Conservation (phyloP, 768 basidiomycete species). For the Amanita fuliginea region DNA sequence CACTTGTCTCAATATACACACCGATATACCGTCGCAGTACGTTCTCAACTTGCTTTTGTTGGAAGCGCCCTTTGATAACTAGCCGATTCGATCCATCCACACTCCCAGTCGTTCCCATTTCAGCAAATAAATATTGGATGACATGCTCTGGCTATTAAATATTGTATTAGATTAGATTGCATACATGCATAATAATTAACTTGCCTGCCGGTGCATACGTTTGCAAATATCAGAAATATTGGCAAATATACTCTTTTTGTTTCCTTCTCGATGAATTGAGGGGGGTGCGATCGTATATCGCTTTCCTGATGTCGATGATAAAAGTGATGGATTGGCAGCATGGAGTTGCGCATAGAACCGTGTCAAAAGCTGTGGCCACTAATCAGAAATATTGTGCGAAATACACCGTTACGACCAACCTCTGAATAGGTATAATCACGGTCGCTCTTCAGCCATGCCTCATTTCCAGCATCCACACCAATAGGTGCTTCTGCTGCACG, state of each 20-base stretch:
- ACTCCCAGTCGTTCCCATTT: slow-evolving; percentile 96
- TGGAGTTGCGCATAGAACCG: slow-evolving; percentile 90
- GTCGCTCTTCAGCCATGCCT: slow-evolving; percentile 87
- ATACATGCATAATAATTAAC: slow-evolving; percentile 9
- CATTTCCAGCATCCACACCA: slow-evolving; percentile 62
- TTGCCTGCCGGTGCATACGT: slow-evolving; percentile 82
- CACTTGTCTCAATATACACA: slow-evolving; percentile 26
- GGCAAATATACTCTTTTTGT: slow-evolving; percentile 95
- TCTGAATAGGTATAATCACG: slow-evolving; percentile 96
- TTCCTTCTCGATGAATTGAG: slow-evolving; percentile 87
- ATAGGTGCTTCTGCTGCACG: slow-evolving; percentile 41
- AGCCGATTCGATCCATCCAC: slow-evolving; percentile 88
- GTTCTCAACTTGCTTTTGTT: slow-evolving; percentile 97
- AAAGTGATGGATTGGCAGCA: slow-evolving; percentile 86
- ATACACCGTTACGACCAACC: slow-evolving; percentile 29
- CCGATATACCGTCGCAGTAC: slow-evolving; percentile 94
- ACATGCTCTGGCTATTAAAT: slow-evolving; percentile 80
- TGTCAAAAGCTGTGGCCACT: slow-evolving; percentile 58
- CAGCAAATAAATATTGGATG: slow-evolving; percentile 93
- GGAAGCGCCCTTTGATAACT: slow-evolving; percentile 97
- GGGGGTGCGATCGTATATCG: slow-evolving; percentile 97
- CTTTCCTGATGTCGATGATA: slow-evolving; percentile 72
- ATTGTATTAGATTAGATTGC: neutral
- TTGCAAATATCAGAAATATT: slow-evolving; percentile 97
- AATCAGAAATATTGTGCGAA: slow-evolving; percentile 6